phyloP scores from a whole-genome alignment of 352 stramenopile genomes.

The Phytopythium ostracodes region DNA sequence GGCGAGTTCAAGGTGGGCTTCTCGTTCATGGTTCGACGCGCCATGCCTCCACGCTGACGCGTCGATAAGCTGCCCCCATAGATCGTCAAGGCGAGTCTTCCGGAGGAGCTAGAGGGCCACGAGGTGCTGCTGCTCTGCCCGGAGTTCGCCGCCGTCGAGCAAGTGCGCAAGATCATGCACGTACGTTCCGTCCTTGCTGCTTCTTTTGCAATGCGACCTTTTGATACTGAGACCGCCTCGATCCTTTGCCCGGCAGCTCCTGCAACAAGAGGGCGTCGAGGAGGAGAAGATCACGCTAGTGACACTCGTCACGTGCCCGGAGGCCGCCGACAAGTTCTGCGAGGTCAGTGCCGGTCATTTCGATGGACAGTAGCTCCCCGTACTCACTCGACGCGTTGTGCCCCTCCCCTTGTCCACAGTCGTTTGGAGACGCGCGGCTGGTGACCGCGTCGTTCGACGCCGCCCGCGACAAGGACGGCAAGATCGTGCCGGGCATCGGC shows the following conservation, averaged over 20 bases:
- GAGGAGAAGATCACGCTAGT: constrained; percentile 80
- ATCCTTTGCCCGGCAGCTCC: constrained; percentile 23
- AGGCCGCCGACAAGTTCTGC: constrained; percentile 78
- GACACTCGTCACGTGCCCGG: constrained; percentile 73
- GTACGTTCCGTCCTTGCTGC: no score
- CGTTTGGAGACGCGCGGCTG: constrained; percentile 66
- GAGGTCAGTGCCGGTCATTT: constrained; percentile 30
- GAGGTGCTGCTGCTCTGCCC: constrained; percentile 70
- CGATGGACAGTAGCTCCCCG: no score
- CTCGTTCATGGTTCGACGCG: neutral
- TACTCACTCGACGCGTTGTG: neutral
- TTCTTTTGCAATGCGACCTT: no score
- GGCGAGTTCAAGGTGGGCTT: constrained; percentile 34
- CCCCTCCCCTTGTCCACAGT: constrained; percentile 15
- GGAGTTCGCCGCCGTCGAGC: constrained; percentile 54
- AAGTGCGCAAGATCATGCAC: constrained; percentile 71
- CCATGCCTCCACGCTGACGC: neutral
- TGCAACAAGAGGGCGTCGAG: constrained; percentile 67
- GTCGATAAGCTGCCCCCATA: neutral
- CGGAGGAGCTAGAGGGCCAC: constrained; percentile 57
- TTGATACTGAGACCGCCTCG: no score
- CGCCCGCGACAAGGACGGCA: constrained; percentile 44
- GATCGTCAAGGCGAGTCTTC: constrained; percentile 49
- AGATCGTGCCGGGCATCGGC: constrained; percentile 71
- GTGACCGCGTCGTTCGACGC: constrained; percentile 78